Evolutionary conservation across 148 eudicot genomes (phyloP), one percentile per base, ranked within the genome.

Genomic region (Oxyria digyna): DNA sequence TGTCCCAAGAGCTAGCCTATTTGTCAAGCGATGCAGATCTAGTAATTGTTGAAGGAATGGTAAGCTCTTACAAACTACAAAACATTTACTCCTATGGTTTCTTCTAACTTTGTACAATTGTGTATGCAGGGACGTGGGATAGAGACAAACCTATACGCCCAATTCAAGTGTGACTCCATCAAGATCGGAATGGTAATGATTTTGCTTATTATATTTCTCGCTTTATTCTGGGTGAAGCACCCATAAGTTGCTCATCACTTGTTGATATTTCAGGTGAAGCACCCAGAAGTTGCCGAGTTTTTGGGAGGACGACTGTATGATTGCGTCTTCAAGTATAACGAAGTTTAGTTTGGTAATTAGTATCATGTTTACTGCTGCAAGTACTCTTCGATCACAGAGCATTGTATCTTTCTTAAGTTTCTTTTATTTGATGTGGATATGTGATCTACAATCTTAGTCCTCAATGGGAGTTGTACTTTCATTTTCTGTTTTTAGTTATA

Each of bases 101-200:
- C 38, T 35, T 6, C 3, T 35, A 35, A 35, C 3, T 6, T 35
- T 3, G 38, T 6, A 59, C 15, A 29, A 59, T 59, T 59, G 37
- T 10, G 57, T 41, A 18, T 76, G 54, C 87, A 95, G 99, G 99
- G 99, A 6, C 99, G 99, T 67, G 99, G 91, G 78, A 87, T 95
- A 69, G 99, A 95, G 85, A 95, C 99, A 48, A 95, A 95, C 75
- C 88, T 95, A 10, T 95, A 95, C 77, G 97, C 99, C 69, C 96
- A 84, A 62, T 88, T 95, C 55, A 95, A 87, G 81, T 87, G 99
- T 69, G 99, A 95, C 77, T 88, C 97, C 70, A 81, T 95, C 80
- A 95, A 95, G 81, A 87, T 95, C 63, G 99, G 93, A 50, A 95
- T 95, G 99, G 99, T 95, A 84, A 76, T 72, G 26, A 27, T 55